These are phyloP conservation scores for Choiromyces venosus DNA, from an alignment of 495 filamentous ascomycete species.

Conservation along the genomic window DNA sequence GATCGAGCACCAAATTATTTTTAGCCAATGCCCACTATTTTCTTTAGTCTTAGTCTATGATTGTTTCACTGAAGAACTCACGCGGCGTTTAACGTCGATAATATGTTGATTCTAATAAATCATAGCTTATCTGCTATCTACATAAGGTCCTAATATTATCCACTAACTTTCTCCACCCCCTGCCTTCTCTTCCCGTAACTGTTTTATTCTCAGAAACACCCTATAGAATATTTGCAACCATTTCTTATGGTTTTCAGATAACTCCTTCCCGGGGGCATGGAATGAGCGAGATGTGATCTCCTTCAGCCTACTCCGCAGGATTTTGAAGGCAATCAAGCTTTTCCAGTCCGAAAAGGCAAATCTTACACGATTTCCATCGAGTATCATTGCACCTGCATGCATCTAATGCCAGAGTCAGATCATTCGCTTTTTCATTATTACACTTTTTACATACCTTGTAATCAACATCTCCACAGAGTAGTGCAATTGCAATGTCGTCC, in stretches of 20 bases:
- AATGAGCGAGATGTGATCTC: slow-evolving; percentile 67
- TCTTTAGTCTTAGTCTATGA: too few species aligned
- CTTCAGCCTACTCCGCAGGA: slow-evolving; percentile 59
- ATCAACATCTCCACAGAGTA: slow-evolving; percentile 81
- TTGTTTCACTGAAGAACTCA: too few species aligned
- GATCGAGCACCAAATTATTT: too few species aligned
- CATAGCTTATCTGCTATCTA: neutral
- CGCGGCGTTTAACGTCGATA: neutral
- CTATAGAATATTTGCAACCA: slow-evolving; percentile 64
- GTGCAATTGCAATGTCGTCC: slow-evolving; percentile 70
- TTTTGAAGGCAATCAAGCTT: slow-evolving; percentile 76
- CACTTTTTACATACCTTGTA: slow-evolving; percentile 55
- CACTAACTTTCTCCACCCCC: neutral
- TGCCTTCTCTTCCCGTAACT: neutral
- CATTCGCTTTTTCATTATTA: neutral
- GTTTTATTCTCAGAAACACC: slow-evolving; percentile 14
- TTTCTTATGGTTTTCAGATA: slow-evolving; percentile 60
- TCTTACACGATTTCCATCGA: slow-evolving; percentile 82
- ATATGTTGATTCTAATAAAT: neutral
- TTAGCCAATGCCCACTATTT: too few species aligned
- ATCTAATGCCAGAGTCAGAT: slow-evolving; percentile 47
- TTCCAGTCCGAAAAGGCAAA: slow-evolving; percentile 88
- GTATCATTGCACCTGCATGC: slow-evolving; percentile 75
- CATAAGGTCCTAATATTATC: neutral
- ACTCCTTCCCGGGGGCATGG: slow-evolving; percentile 61